Conservation (phyloP, 164 flowering plant species). For the Dillenia turbinata region DNA sequence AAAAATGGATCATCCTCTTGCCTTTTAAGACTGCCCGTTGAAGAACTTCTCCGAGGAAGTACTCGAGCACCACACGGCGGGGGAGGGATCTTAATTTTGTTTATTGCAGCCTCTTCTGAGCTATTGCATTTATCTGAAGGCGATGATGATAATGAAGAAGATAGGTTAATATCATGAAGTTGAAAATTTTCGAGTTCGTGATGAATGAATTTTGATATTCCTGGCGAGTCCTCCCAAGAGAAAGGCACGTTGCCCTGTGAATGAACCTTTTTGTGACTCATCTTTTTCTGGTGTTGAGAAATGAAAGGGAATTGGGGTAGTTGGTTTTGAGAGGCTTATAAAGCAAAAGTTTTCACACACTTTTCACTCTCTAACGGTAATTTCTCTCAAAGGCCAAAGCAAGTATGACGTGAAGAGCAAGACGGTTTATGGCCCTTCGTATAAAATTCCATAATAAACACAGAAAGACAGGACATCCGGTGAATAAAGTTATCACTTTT, state of each 20-base stretch:
- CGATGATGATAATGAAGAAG: slow-evolving; percentile 16
- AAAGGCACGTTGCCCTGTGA: slow-evolving; percentile 34
- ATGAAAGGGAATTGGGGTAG: neutral
- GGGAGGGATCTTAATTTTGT: slow-evolving; percentile 24
- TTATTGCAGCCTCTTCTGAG: slow-evolving; percentile 4
- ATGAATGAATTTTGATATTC: slow-evolving; percentile 22
- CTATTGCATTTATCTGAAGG: neutral
- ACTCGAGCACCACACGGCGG: slow-evolving; percentile 28
- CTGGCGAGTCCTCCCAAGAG: slow-evolving; percentile 45
- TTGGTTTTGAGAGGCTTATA: slow-evolving; percentile 5
- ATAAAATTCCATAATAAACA: too few relatives aligned
- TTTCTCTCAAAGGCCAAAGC: slow-evolving; percentile 13
- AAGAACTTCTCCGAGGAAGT: slow-evolving; percentile 13
- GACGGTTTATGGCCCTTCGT: slow-evolving; percentile 3
- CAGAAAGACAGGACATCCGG: too few relatives aligned
- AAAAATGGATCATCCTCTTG: slow-evolving; percentile 39
- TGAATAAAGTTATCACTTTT: too few relatives aligned
- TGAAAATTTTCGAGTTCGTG: neutral
- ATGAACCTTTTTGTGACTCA: slow-evolving; percentile 26
- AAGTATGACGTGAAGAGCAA: slow-evolving; percentile 25
- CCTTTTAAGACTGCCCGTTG: slow-evolving; percentile 12
- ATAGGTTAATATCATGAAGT: slow-evolving; percentile 8
- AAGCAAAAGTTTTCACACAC: slow-evolving; percentile 15
- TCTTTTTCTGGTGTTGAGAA: slow-evolving; percentile 1
- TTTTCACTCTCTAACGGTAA: slow-evolving; percentile 21